phyloP scores from a whole-genome alignment of 805 yeast species.

The Hanseniaspora nectarophila region DNA sequence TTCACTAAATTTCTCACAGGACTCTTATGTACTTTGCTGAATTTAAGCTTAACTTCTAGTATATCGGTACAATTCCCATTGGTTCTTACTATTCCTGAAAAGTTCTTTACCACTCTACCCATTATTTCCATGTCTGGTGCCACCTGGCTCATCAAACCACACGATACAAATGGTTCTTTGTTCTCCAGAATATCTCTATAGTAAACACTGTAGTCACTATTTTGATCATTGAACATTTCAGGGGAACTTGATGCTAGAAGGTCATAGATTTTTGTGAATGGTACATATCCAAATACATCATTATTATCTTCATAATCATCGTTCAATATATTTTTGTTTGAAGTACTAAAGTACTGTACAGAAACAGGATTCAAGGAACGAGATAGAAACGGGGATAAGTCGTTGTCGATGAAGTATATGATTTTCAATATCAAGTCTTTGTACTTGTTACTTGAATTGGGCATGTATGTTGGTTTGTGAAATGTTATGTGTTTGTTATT shows the following conservation, averaged over 20 bases:
- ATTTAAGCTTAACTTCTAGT: conserved; percentile 26
- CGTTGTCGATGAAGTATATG: conserved; percentile 26
- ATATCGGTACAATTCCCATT: conserved; percentile 21
- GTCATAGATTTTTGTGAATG: conserved; percentile 22
- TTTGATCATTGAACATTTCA: conserved; percentile 20
- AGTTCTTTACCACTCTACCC: conserved; percentile 30
- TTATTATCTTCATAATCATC: neutral
- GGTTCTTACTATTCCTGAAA: conserved; percentile 25
- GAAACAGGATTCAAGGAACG: conserved; percentile 24
- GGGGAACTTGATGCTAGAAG: conserved; percentile 27
- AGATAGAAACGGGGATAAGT: conserved; percentile 24
- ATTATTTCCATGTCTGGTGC: conserved; percentile 22
- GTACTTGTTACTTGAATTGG: neutral
- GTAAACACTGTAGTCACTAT: conserved; percentile 26
- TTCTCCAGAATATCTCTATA: conserved; percentile 27
- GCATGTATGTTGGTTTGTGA: neutral
- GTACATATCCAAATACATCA: conserved; percentile 25
- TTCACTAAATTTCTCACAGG: conserved; percentile 2
- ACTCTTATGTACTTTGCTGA: conserved; percentile 22
- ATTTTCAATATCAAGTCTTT: conserved; percentile 26
- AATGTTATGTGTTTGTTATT: too few relatives aligned
- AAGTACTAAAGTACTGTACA: conserved; percentile 21
- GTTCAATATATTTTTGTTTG: neutral
- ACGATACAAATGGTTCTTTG: conserved; percentile 29
- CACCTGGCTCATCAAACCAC: conserved; percentile 27